Conservation (phyloP, 805 yeast genomes). For the Brettanomyces sp. region DNA sequence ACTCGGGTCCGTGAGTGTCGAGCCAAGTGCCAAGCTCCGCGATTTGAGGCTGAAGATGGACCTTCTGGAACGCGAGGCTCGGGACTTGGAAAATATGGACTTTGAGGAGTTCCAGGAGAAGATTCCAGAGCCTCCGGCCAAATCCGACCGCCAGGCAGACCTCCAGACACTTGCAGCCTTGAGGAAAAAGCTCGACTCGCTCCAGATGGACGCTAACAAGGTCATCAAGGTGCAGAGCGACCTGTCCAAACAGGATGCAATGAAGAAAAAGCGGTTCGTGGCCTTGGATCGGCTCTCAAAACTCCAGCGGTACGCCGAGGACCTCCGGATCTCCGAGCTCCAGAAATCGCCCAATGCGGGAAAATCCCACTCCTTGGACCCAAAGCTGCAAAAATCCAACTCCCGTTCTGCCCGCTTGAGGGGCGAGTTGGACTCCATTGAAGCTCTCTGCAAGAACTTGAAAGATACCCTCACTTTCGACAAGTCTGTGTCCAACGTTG, state of each 20-base stretch:
- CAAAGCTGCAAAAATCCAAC: constrained; percentile 8
- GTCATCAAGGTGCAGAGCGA: constrained; percentile 54
- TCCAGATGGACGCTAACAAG: constrained; percentile 70
- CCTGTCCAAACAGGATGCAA: constrained; percentile 40
- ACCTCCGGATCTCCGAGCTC: constrained; percentile 13
- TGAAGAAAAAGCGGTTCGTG: constrained; percentile 49
- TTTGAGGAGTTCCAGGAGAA: constrained; percentile 41
- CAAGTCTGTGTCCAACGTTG: neutral
- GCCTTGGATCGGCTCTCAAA: constrained; percentile 67
- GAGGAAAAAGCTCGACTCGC: constrained; percentile 45
- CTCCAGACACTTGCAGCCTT: constrained; percentile 44
- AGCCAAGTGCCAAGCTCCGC: constrained; percentile 69
- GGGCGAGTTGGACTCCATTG: constrained; percentile 16
- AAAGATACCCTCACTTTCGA: constrained; percentile 17
- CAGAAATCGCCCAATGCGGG: neutral
- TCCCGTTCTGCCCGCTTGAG: constrained; percentile 13
- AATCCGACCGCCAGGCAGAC: constrained; percentile 34
- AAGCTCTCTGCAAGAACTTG: constrained; percentile 18
- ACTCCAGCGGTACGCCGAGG: constrained; percentile 38
- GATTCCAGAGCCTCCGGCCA: constrained; percentile 6
- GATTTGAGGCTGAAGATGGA: constrained; percentile 79
- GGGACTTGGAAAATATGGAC: constrained; percentile 79
- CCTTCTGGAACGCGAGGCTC: constrained; percentile 69
- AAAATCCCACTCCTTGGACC: constrained; percentile 20
- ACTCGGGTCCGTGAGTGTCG: constrained; percentile 36